These are phyloP conservation scores for Linanthus parryae DNA, from an alignment of 148 eudicot species.

Conservation along the genomic window DNA sequence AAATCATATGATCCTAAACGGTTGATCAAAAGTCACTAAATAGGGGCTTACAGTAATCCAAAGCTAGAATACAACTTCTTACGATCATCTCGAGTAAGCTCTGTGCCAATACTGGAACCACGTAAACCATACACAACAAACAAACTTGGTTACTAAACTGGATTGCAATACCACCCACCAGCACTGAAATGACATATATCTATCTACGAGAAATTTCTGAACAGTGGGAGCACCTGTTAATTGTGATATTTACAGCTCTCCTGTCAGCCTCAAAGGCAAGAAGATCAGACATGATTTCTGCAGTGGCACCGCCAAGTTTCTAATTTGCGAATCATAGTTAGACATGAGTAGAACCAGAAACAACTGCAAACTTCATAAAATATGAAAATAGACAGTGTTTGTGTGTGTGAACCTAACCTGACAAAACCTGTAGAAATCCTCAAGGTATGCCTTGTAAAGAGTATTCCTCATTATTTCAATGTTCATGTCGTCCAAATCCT, in stretches of 20 bases:
- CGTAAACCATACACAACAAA: constrained; percentile 2
- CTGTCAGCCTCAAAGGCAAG: constrained; percentile 97
- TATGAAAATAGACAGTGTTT: background rate
- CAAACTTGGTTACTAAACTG: background rate
- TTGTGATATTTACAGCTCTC: constrained; percentile 95
- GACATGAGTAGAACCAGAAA: constrained; percentile 9
- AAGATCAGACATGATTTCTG: constrained; percentile 97
- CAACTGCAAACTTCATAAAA: background rate
- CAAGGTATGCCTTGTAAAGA: constrained; percentile 95
- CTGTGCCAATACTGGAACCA: constrained; percentile 81
- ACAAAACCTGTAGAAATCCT: constrained; percentile 91
- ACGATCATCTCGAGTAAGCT: constrained; percentile 95
- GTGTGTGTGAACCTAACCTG: constrained; percentile 42
- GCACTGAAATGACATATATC: background rate
- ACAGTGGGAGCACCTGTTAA: constrained; percentile 55
- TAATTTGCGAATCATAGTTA: constrained; percentile 18
- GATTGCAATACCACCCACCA: background rate
- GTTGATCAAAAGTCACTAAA: background rate
- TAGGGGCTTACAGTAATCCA: constrained; percentile 73
- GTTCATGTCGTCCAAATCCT: constrained; percentile 99
- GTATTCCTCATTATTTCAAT: constrained; percentile 99
- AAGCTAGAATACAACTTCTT: constrained; percentile 85
- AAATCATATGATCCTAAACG: constrained; percentile 9
- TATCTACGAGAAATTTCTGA: background rate
- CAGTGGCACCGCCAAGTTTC: constrained; percentile 99